Conservation (phyloP, 345 rosid genomes). For the Gossypium herbaceum region DNA sequence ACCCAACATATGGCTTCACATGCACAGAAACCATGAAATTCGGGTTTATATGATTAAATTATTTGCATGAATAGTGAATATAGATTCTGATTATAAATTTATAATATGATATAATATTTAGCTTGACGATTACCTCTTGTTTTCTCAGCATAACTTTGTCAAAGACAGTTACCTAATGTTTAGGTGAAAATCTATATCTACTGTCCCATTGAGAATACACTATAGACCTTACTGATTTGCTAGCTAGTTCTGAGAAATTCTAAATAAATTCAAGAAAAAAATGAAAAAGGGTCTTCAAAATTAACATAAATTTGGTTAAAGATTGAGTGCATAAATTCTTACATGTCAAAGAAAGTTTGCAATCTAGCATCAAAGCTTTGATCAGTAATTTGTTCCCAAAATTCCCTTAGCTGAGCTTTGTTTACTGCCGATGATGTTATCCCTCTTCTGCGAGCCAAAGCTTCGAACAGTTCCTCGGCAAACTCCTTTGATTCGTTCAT, state of each 20-base stretch:
- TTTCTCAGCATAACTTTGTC: not conserved
- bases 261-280: not conserved
- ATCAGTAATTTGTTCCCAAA: conserved; percentile 74
- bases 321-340: conserved; percentile 10
- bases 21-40: not conserved
- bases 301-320: not conserved
- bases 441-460: conserved; percentile 62
- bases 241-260: not conserved
- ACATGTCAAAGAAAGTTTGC: conserved; percentile 82
- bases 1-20: conserved; percentile 9
- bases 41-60: not conserved
- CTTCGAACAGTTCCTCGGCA: conserved; percentile 55
- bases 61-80: not conserved
- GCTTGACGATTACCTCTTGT: not conserved
- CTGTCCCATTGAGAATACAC: not conserved
- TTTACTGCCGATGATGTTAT: conserved; percentile 41
- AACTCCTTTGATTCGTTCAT: conserved; percentile 76
- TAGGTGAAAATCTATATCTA: not conserved
- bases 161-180: not conserved
- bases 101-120: not conserved
- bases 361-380: conserved; percentile 70
- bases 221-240: not conserved
- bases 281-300: not conserved
- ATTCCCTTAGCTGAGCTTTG: conserved; percentile 50
- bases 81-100: not conserved